These are phyloP conservation scores for Kuraishia cidri DNA, from an alignment of 805 yeast genomes.

Conservation along the genomic window DNA sequence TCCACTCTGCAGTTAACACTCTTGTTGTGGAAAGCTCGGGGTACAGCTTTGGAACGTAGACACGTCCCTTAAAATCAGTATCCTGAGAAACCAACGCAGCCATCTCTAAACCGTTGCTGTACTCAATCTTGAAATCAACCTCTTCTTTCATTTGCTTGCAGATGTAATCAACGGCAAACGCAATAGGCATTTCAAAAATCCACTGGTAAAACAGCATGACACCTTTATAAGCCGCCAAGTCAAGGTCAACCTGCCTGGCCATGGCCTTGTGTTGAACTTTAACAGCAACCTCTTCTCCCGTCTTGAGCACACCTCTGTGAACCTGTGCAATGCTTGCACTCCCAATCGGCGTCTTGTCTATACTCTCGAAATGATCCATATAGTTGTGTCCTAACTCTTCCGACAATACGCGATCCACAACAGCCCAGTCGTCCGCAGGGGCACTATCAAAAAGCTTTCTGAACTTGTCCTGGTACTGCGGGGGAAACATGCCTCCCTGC, in stretches of 20 bases:
- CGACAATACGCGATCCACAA: constrained; percentile 28
- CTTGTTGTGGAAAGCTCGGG: constrained; percentile 34
- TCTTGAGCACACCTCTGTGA: constrained; percentile 38
- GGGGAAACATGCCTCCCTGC: constrained; percentile 62
- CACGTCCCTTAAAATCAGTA: constrained; percentile 23
- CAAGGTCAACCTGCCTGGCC: constrained; percentile 48
- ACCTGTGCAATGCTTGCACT: constrained; percentile 74
- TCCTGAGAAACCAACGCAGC: constrained; percentile 30
- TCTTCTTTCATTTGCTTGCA: constrained; percentile 51
- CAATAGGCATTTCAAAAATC: constrained; percentile 57
- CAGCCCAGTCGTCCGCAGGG: constrained; percentile 46
- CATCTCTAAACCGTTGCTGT: constrained; percentile 38
- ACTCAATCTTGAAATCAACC: constrained; percentile 51
- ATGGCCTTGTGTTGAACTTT: constrained; percentile 63
- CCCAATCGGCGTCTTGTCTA: constrained; percentile 57
- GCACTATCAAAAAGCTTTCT: constrained; percentile 58
- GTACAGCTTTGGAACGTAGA: constrained; percentile 50
- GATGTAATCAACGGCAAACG: constrained; percentile 45
- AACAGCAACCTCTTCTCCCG: constrained; percentile 49
- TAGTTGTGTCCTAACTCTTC: constrained; percentile 33
- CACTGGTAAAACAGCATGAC: constrained; percentile 44
- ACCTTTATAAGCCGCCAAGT: constrained; percentile 46
- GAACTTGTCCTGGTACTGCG: constrained; percentile 50
- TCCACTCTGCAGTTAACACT: constrained; percentile 66
- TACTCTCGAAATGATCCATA: constrained; percentile 25